These are phyloP conservation scores for Solanum stenotomum DNA, from an alignment of 257 asterid genomes.

Conservation along the genomic window DNA sequence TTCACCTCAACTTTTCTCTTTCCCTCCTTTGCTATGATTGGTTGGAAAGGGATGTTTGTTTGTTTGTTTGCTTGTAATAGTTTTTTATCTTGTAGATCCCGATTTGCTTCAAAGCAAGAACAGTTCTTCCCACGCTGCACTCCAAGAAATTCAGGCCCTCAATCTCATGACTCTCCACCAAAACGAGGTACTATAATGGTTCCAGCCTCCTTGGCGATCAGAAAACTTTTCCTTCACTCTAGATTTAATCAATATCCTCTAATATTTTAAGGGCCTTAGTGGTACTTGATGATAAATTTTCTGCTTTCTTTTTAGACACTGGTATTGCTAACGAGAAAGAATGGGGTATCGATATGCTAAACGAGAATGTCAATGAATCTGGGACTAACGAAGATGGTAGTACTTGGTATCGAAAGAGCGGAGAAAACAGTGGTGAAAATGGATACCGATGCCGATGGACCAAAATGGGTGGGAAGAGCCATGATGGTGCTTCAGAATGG, in stretches of 20 bases:
- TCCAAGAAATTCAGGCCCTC: conserved; percentile 74
- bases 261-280: neutral
- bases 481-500: conserved; percentile 82
- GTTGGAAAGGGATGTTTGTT: neutral
- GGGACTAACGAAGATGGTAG: conserved; percentile 93
- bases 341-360: conserved; percentile 80
- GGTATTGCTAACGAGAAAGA: conserved; percentile 98
- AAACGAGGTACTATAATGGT: conserved; percentile 56
- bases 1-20: neutral
- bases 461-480: conserved; percentile 84
- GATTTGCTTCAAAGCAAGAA: conserved; percentile 52
- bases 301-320: conserved; percentile 47
- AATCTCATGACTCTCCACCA: conserved; percentile 95
- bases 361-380: conserved; percentile 60
- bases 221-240: neutral
- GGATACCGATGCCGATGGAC: conserved; percentile 97
- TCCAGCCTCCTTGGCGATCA: neutral
- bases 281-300: neutral
- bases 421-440: conserved; percentile 85
- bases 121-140: conserved; percentile 69
- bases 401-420: conserved; percentile 86
- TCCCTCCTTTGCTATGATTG: neutral
- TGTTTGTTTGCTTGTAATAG: neutral
- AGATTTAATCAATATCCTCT: neutral
- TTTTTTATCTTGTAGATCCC: conserved; percentile 32